These are phyloP conservation scores for Zalaria obscura DNA, from an alignment of 2,329 filamentous ascomycete genomes.

Conservation along the genomic window DNA sequence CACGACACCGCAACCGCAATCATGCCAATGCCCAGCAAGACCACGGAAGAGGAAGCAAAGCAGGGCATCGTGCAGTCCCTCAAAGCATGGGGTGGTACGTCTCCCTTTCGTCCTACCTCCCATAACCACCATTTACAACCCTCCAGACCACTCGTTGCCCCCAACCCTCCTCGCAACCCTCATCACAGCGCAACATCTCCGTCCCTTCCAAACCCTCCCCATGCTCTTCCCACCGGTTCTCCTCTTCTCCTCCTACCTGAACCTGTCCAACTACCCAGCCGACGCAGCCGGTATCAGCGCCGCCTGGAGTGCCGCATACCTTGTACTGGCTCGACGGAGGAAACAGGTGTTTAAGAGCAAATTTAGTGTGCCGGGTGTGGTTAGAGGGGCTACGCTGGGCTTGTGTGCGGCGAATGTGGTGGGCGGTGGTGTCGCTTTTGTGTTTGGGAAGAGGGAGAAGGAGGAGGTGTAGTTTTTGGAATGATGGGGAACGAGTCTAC, in stretches of 20 bases:
- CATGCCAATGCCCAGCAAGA: constrained; percentile 26
- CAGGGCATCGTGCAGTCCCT: constrained; percentile 29
- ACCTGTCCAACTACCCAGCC: constrained; percentile 46
- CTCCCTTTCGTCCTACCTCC: constrained; percentile 9
- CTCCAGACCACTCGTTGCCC: constrained; percentile 42
- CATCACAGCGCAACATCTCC: constrained; percentile 50
- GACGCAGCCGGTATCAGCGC: constrained; percentile 50
- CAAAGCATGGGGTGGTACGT: constrained; percentile 38
- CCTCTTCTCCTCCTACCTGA: constrained; percentile 52
- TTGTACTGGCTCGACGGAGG: constrained; percentile 46
- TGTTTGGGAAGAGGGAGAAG: constrained; percentile 30
- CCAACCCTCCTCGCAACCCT: constrained; percentile 51
- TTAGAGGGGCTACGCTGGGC: constrained; percentile 38
- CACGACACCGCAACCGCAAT: constrained; percentile 4
- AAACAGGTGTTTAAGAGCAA: constrained; percentile 33
- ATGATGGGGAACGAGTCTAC: too few species aligned
- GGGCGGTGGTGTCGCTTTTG: constrained; percentile 37
- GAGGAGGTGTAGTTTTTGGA: constrained; percentile 6
- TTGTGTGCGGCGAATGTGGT: constrained; percentile 36
- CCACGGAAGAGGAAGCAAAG: constrained; percentile 22
- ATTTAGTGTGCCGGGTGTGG: constrained; percentile 35
- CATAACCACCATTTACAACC: neutral
- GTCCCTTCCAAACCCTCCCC: constrained; percentile 51
- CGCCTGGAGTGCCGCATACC: constrained; percentile 51
- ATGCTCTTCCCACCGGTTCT: constrained; percentile 54